phyloP scores from a whole-genome alignment of 495 filamentous ascomycete species.

The Astrocystis sublimbata region DNA sequence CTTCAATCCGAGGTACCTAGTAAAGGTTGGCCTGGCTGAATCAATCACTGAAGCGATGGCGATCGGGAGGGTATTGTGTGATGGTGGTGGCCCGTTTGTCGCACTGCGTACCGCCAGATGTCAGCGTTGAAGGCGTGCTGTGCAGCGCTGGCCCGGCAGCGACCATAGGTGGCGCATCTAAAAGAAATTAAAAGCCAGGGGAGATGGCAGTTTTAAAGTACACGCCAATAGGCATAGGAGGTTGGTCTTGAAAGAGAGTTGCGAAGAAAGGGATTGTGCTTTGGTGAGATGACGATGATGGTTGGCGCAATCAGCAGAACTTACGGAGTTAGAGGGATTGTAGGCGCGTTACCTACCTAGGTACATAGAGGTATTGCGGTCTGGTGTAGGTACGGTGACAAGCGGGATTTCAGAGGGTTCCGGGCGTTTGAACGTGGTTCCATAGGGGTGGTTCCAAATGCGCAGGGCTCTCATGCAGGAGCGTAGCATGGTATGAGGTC shows the following conservation, averaged over 20 bases:
- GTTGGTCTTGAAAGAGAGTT: not conserved
- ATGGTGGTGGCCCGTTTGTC: not conserved
- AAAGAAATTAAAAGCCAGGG: not conserved
- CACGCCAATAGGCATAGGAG: not conserved
- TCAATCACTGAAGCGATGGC: not conserved
- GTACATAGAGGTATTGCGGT: too few relatives aligned
- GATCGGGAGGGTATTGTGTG: not conserved
- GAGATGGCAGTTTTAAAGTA: not conserved
- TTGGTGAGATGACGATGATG: constrained; percentile 1
- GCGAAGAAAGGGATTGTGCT: not conserved
- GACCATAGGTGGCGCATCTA: constrained; percentile 10
- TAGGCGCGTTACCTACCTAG: too few relatives aligned
- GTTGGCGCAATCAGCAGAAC: constrained; percentile 10
- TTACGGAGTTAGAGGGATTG: not conserved
- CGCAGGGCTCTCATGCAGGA: constrained; percentile 7
- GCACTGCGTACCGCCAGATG: constrained; percentile 8
- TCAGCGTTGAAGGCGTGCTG: constrained; percentile 6
- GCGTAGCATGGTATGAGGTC: constrained; percentile 1
- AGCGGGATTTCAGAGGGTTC: not conserved
- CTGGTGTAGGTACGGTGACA: not conserved
- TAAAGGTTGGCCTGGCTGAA: not conserved
- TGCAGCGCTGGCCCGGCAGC: constrained; percentile 7
- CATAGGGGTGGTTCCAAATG: constrained; percentile 13
- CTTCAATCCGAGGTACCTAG: not conserved
- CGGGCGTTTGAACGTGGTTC: not conserved